Percentiles rank a stretch among this genome's conserved stretches.
Evolutionary conservation across 2,329 filamentous ascomycete genomes (phyloP).

Genomic region (Endoconidiophora polonica): DNA sequence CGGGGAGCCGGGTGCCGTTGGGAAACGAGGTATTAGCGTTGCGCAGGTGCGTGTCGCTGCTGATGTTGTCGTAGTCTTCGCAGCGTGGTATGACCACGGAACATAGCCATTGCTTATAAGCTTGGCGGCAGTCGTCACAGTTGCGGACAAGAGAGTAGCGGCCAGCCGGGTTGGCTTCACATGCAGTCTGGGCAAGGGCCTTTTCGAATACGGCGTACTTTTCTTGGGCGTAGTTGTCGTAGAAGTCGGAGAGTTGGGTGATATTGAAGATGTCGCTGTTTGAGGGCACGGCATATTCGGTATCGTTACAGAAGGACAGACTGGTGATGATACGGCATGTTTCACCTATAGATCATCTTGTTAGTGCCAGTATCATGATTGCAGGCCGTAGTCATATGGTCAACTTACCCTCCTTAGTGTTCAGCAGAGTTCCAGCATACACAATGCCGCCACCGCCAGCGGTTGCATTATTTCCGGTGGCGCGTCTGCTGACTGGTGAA

Average conservation of each 20-base stretch:
- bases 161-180: slow-evolving; percentile 56
- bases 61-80: slow-evolving; percentile 54
- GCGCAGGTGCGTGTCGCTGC: slow-evolving; percentile 33
- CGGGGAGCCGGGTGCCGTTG: slow-evolving; percentile 42
- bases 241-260: slow-evolving; percentile 48
- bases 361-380: neutral
- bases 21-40: slow-evolving; percentile 56
- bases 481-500: slow-evolving; percentile 11
- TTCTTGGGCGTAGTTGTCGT: slow-evolving; percentile 55
- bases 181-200: slow-evolving; percentile 69
- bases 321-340: slow-evolving; percentile 79
- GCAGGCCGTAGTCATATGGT: neutral
- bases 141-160: slow-evolving; percentile 65
- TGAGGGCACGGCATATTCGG: slow-evolving; percentile 80
- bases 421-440: slow-evolving; percentile 55
- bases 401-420: slow-evolving; percentile 55
- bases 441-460: slow-evolving; percentile 61
- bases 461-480: neutral
- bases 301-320: slow-evolving; percentile 73
- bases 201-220: slow-evolving; percentile 68
- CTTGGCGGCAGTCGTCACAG: slow-evolving; percentile 58
- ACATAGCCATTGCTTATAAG: slow-evolving; percentile 93
- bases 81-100: slow-evolving; percentile 85
- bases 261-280: slow-evolving; percentile 49
- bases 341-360: slow-evolving; percentile 32